Conservation (phyloP, 345 rosid genomes). For the Brassica rapa region DNA sequence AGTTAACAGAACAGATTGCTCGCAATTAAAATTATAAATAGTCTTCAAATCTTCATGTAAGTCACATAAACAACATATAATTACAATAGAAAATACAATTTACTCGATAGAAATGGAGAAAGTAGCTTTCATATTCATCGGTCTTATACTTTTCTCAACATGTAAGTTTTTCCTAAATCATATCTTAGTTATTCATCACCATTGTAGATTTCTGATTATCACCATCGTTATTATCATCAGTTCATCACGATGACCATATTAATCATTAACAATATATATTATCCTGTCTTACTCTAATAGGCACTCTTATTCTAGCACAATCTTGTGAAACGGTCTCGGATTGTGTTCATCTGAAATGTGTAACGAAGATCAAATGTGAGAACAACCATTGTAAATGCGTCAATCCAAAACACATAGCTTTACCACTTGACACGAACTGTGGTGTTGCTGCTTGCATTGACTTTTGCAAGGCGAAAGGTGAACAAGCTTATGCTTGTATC, state of each 20-base stretch:
- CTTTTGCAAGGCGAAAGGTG: constrained; percentile 2
- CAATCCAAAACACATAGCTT: background rate
- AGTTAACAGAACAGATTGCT: background rate
- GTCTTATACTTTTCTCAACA: background rate
- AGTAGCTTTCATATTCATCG: background rate
- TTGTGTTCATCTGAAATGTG: background rate
- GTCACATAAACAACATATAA: background rate
- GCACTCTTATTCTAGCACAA: constrained; percentile 5
- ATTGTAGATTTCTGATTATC: background rate
- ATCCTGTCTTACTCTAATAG: background rate
- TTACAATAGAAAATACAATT: background rate
- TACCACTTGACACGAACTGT: background rate
- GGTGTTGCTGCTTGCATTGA: constrained; percentile 1
- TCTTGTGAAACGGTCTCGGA: background rate
- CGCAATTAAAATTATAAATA: background rate
- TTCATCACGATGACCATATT: background rate
- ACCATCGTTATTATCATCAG: background rate
- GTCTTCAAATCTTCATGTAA: background rate
- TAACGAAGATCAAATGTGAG: background rate
- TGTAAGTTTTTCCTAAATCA: background rate
- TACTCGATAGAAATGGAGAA: constrained; percentile 5
- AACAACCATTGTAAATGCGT: background rate
- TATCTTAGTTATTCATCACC: background rate
- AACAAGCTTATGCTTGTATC: constrained; percentile 15
- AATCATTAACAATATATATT: background rate